Conservation (phyloP, 2,329 filamentous ascomycete species). For the Alternaria consortialis region DNA sequence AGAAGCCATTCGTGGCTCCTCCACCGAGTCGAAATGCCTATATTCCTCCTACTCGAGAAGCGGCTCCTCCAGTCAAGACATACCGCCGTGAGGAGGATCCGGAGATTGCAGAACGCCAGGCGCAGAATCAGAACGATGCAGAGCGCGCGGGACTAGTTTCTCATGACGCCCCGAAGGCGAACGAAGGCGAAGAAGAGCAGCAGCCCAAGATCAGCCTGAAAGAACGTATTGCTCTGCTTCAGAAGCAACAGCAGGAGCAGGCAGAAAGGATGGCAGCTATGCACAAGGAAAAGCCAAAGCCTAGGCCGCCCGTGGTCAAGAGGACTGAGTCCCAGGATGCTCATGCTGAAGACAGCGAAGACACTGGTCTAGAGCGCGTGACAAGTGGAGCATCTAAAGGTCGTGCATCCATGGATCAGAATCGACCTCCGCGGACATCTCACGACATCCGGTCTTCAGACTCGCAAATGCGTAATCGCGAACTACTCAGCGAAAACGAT, state of each 20-base stretch:
- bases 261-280: conserved; percentile 82
- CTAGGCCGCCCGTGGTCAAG: conserved; percentile 71
- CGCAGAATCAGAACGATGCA: conserved; percentile 71
- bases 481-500: conserved; percentile 70
- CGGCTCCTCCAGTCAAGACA: conserved; percentile 73
- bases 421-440: conserved; percentile 50
- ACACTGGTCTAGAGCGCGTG: conserved; percentile 49
- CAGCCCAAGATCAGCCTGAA: conserved; percentile 93
- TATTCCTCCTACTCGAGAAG: conserved; percentile 77
- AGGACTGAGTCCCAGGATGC: conserved; percentile 58
- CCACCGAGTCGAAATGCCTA: conserved; percentile 93
- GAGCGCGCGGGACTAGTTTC: conserved; percentile 71
- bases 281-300: conserved; percentile 85
- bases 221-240: conserved; percentile 91
- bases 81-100: conserved; percentile 91
- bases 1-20: conserved; percentile 95
- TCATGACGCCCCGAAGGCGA: conserved; percentile 50
- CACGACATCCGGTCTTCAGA: conserved; percentile 54
- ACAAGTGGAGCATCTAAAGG: conserved; percentile 44
- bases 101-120: conserved; percentile 67
- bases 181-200: conserved; percentile 71
- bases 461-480: conserved; percentile 55
- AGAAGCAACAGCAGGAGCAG: conserved; percentile 93
- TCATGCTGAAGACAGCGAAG: conserved; percentile 46
- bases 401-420: conserved; percentile 53